Evolutionary conservation across 2,329 filamentous ascomycete species (phyloP), one percentile per base, ranked within the genome.

Genomic region (Penicillium sp.): DNA sequence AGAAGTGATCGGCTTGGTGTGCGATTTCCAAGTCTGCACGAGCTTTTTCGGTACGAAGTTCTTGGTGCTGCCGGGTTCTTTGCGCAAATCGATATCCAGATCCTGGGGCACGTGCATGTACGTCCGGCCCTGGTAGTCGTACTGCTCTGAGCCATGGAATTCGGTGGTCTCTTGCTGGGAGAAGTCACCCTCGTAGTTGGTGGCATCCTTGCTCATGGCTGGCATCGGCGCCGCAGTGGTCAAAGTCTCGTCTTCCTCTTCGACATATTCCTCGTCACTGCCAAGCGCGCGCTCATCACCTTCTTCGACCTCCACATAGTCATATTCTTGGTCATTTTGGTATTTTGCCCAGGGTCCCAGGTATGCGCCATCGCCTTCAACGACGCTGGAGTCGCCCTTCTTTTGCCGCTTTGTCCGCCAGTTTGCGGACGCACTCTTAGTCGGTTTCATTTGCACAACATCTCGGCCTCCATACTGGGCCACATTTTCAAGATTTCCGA

Each of bases 51-150:
- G 94, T 53, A 95, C 90, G 70, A 85, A 99, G 73, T 96, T 97
- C 69, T 92, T 92, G 69, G 84, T 74, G 67, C 87, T 91, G 65
- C 89, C 90, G 41, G 81, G 73, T 57, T 95, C 91, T 75, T 94
- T 95, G 60, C 81, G 83, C 64, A 99, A 79, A 70, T 96, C 89
- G 70, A 96, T 79, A 68, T 91, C 90, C 74, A 96, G 77, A 70
- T 96, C 92, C 71, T 91, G 91, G 3, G 94, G 94, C 42, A 97
- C 82, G 74, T 99, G 94, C 93, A 99, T 97, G 72, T 96, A 99
- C 32, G 93, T 96, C 61, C 94, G 82, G 44, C 94, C 94, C 71
- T 95, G 89, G 77, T 99, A 99, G 72, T 99, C 94, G 78, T 86
- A 88, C 74, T 94, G 80, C 68, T 89, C 81, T 38, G 82, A 82